Conservation (phyloP, 495 filamentous ascomycete species). For the Aspergillus heteromorphus region DNA sequence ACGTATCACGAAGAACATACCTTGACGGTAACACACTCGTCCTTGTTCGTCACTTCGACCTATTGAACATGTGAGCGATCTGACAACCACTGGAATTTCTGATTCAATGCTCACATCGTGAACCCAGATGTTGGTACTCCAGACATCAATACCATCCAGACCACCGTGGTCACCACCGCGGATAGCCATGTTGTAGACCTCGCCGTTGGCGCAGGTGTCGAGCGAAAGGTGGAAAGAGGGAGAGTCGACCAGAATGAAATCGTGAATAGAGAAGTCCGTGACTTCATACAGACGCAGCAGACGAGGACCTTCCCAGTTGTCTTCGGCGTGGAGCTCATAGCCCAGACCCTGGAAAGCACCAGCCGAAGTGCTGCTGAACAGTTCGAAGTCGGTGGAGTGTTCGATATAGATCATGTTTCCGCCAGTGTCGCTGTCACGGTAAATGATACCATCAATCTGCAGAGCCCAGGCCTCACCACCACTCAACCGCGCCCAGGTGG, state of each 20-base stretch:
- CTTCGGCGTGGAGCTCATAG: conserved; percentile 34
- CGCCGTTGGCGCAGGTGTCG: conserved; percentile 43
- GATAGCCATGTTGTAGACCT: conserved; percentile 51
- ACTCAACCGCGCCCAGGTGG: conserved; percentile 31
- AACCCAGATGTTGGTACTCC: conserved; percentile 46
- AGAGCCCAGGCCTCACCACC: conserved; percentile 38
- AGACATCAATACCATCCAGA: conserved; percentile 48
- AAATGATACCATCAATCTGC: conserved; percentile 47
- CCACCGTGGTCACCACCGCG: conserved; percentile 45
- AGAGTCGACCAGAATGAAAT: conserved; percentile 47
- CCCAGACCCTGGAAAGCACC: conserved; percentile 50
- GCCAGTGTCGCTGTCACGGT: conserved; percentile 35
- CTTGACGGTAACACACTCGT: conserved; percentile 52
- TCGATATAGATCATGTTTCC: conserved; percentile 50
- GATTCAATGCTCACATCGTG: conserved; percentile 36
- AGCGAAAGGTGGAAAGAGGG: conserved; percentile 46
- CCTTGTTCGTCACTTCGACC: conserved; percentile 51
- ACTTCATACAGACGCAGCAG: conserved; percentile 38
- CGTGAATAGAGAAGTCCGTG: conserved; percentile 45
- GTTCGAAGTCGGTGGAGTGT: conserved; percentile 45
- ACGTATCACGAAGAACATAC: conserved; percentile 11
- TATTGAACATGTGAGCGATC: conserved; percentile 21
- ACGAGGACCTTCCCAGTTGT: conserved; percentile 22
- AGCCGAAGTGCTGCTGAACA: conserved; percentile 41
- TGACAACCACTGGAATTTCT: neutral